These are phyloP conservation scores for Verticillium albo-atrum DNA, from an alignment of 2,329 filamentous ascomycete species.

Conservation along the genomic window DNA sequence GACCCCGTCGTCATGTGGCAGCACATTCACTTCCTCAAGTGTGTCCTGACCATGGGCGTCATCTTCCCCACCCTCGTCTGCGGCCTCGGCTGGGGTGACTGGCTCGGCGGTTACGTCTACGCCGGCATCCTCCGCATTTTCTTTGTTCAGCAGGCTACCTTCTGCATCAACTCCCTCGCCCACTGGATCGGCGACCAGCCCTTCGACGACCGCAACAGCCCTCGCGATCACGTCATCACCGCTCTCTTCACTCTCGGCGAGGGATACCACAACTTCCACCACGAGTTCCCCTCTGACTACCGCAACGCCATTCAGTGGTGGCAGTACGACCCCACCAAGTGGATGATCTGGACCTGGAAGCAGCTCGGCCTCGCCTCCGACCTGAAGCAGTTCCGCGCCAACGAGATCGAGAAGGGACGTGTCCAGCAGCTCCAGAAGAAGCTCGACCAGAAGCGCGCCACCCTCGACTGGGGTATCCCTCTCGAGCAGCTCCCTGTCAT, in stretches of 20 bases:
- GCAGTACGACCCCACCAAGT: conserved; percentile 88
- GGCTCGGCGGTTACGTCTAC: conserved; percentile 77
- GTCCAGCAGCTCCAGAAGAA: conserved; percentile 90
- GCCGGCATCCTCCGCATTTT: conserved; percentile 82
- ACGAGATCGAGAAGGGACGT: conserved; percentile 90
- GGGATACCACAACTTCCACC: conserved; percentile 94
- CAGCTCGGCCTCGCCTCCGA: conserved; percentile 78
- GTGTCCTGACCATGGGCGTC: conserved; percentile 72
- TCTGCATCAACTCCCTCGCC: conserved; percentile 87
- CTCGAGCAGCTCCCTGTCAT: conserved; percentile 82
- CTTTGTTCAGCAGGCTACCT: conserved; percentile 88
- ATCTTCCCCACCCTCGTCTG: conserved; percentile 71
- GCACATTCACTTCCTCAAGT: conserved; percentile 81
- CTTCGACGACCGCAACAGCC: conserved; percentile 89
- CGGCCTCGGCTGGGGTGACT: conserved; percentile 78
- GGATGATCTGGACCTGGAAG: conserved; percentile 83
- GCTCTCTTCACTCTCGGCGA: conserved; percentile 81
- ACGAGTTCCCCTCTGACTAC: conserved; percentile 92
- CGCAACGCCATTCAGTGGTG: conserved; percentile 88
- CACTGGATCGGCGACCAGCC: conserved; percentile 92
- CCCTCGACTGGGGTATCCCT: conserved; percentile 81
- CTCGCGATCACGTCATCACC: conserved; percentile 82
- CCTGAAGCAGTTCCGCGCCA: conserved; percentile 85
- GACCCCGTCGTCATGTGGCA: conserved; percentile 83
- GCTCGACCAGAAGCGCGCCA: conserved; percentile 79